Conservation (phyloP, 1,139 yeast genomes). For the Kodamaea anthophila region DNA sequence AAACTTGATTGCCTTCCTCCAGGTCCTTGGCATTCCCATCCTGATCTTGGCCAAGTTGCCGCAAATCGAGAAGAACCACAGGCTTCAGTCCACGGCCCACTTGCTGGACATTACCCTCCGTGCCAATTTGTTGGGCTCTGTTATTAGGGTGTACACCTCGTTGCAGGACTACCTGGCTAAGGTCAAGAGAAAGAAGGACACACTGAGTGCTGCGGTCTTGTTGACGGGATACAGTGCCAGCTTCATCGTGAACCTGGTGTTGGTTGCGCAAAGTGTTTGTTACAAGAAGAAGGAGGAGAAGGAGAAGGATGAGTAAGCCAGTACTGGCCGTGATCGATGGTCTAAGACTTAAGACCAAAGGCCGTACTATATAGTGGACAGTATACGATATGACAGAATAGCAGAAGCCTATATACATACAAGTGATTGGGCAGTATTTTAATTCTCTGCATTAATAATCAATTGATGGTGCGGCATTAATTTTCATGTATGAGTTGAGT, state of each 20-base stretch:
- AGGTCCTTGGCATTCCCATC: conserved; percentile 49
- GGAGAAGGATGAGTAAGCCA: conserved; percentile 2
- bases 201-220: conserved; percentile 15
- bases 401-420: too few species aligned
- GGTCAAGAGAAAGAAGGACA: conserved; percentile 7
- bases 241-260: conserved; percentile 17
- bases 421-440: too few species aligned
- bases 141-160: conserved; percentile 54
- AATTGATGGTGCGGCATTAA: too few species aligned
- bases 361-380: too few species aligned
- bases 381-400: too few species aligned
- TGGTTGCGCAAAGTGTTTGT: conserved; percentile 17
- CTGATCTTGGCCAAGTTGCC: conserved; percentile 50
- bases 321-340: background rate
- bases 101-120: conserved; percentile 48
- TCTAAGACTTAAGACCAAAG: too few species aligned
- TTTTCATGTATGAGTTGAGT: too few species aligned
- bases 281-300: conserved; percentile 10
- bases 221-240: conserved; percentile 20
- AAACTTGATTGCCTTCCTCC: conserved; percentile 29
- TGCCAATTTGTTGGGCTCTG: conserved; percentile 51
- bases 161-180: conserved; percentile 20
- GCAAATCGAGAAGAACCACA: conserved; percentile 45
- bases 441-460: too few species aligned
- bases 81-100: conserved; percentile 47